These are phyloP conservation scores for Golovinomyces cichoracearum DNA, from an alignment of 2,329 filamentous ascomycete species.

Conservation along the genomic window DNA sequence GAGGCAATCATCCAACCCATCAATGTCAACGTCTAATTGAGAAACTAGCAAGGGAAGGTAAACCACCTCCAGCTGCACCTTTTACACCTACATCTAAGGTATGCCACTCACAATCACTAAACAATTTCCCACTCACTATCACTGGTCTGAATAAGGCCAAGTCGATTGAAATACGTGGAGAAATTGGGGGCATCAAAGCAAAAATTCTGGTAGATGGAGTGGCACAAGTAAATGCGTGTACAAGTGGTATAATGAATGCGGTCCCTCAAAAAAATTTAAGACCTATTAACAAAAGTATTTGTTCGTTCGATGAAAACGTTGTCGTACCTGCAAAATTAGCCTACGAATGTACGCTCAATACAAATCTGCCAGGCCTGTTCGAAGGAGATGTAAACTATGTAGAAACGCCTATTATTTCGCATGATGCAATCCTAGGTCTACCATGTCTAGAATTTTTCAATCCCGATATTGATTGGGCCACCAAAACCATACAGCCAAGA, in stretches of 20 bases:
- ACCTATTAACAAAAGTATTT: not conserved
- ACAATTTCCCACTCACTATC: not conserved
- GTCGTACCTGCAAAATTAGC: not conserved
- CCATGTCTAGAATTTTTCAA: not conserved
- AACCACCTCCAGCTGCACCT: not conserved
- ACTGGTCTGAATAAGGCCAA: not conserved
- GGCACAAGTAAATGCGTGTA: not conserved
- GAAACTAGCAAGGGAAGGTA: not conserved
- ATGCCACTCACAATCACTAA: not conserved
- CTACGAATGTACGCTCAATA: not conserved
- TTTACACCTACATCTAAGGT: not conserved
- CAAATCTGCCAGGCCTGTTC: not conserved
- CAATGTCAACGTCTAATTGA: not conserved
- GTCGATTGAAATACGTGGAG: not conserved
- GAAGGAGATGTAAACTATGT: not conserved
- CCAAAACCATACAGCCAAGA: not conserved
- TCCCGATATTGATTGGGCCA: not conserved
- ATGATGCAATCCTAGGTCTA: not conserved
- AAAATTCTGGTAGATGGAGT: not conserved
- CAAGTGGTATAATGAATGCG: not conserved
- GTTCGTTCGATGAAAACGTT: not conserved
- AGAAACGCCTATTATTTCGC: not conserved
- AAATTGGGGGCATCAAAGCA: not conserved
- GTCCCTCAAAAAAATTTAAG: not conserved
- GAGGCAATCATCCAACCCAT: not conserved